A percentile compares a stretch with the other conserved stretches of the same genome.
These are phyloP conservation scores for Nemania sp. DNA, from an alignment of 2,329 filamentous ascomycete species.

Conservation along the genomic window DNA sequence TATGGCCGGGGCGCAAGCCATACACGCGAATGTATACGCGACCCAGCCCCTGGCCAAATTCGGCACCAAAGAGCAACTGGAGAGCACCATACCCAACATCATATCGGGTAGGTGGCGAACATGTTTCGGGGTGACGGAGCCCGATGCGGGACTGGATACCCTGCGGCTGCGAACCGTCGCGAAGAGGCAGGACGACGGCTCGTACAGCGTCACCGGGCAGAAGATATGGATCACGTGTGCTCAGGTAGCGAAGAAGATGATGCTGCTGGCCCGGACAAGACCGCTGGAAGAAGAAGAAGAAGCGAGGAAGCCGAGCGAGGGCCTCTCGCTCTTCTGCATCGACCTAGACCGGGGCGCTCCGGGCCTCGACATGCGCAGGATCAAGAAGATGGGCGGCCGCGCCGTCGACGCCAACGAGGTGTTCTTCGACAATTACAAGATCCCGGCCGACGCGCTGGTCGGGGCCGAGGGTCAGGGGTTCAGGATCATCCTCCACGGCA, in stretches of 20 bases:
- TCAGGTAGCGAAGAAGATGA: conserved; percentile 82
- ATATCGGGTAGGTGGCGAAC: conserved; percentile 72
- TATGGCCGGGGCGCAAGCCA: conserved; percentile 70
- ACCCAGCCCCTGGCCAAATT: conserved; percentile 78
- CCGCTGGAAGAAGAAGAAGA: conserved; percentile 70
- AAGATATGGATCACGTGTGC: conserved; percentile 92
- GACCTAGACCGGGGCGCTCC: conserved; percentile 67
- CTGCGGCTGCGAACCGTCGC: conserved; percentile 71
- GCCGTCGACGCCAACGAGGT: conserved; percentile 86
- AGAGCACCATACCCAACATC: conserved; percentile 69
- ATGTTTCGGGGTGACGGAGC: conserved; percentile 87
- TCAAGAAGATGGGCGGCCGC: conserved; percentile 84
- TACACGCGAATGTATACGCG: conserved; percentile 72
- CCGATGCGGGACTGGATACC: conserved; percentile 79
- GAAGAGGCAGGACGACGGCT: conserved; percentile 54
- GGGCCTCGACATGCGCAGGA: conserved; percentile 68
- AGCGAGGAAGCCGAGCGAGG: conserved; percentile 71
- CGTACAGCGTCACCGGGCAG: conserved; percentile 73
- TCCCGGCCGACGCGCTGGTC: conserved; percentile 67
- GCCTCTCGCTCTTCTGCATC: conserved; percentile 80
- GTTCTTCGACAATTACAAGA: conserved; percentile 79
- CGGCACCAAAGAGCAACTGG: conserved; percentile 66
- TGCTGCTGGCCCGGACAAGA: conserved; percentile 77
- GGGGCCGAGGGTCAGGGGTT: conserved; percentile 78
- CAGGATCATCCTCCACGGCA: conserved; percentile 76